Base-by-base conservation (phyloP, 2,329 filamentous ascomycete genomes). In the Pseudogymnoascus sp. region DNA sequence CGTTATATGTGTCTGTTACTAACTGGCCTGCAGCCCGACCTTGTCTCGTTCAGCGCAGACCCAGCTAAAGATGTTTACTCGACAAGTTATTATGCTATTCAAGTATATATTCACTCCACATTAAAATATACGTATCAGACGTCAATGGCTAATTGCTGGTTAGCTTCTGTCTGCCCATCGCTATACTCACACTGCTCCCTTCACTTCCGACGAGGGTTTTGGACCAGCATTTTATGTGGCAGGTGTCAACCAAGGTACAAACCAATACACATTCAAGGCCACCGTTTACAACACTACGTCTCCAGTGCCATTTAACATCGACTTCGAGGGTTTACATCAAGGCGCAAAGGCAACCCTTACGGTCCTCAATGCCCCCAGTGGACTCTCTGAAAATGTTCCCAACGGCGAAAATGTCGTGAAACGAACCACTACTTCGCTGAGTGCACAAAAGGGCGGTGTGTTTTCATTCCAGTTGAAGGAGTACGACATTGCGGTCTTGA, bases 241-340 rank as follows among this genome's bases (percentile, higher is more conserved):
- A 0, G 81, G 81, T 1, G 75, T 71, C 67, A 78, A 79, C 64
- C 71, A 77, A 36, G 73, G 75, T 8, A 75, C 73, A 31, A 75
- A 75, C 1, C 73, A 73, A 4, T 71, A 77, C 54, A 75, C 82
- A 64, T 81, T 81, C 75, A 83, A 83, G 72, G 78, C 74, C 3
- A 80, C 80, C 12, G 79, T 79, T 0, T 83, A 83, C 71, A 83
- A 83, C 73, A 77, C 78, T 0, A 81, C 81, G 5, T 72, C 72
- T 1, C 73, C 77, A 1, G 76, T 83, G 2, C 77, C 78, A 0
- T 75, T 84, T 1, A 75, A 73, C 0, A 66, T 83, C 1, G 69
- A 71, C 0, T 82, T 84, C 59, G 77, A 80, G 10, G 79, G 78
- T 1, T n/a, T 69, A 11, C 7, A 29, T 3, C 31, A 73, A 1